Evolutionary conservation across 768 basidiomycete genomes (phyloP), one percentile per base, ranked within the genome.

Genomic region (Xerocomellus dryophilus): DNA sequence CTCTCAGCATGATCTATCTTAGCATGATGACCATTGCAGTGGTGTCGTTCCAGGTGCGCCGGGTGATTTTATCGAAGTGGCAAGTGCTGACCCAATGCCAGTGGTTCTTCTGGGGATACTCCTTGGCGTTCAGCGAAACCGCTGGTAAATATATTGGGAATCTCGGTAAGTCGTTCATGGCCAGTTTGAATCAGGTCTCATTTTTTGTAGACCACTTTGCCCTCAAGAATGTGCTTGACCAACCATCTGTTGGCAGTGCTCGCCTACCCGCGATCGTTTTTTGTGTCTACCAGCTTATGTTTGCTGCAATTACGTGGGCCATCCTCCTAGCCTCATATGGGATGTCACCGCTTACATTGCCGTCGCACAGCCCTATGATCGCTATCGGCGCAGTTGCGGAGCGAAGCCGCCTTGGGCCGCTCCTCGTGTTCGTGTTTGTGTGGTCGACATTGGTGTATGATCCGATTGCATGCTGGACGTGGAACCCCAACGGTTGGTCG

Each of bases 61-160:
- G 85, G 74, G 81, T 85, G 52, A 57, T 80, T 9, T 23, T 3
- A 6, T 32, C 0, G 2, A 7, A 18, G 10, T 32, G 7, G 10
- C 29, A 23, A 20, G 8, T 7, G 29, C 61, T 61, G 18, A 64
- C 21, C 5, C 36, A 8, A 31, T 56, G 55, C 15, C 58, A 93
- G 87, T 95, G 93, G 93, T 94, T 93, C 77, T 94, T 96, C 79
- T 97, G 95, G 95, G 95, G 95, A 2, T 98, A 81, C 74, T 94
- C 93, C 2, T 77, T 98, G 21, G 82, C 95, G 0, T 98, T 98
- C 75, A 88, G 86, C 56, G 89, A 92, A 14, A 82, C 79, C 0
- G 91, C 78, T 5, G 76, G 73, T 56, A 58, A 62, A n/a, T 98
- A 79, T 70, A 96, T 99, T 57, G 96, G 96, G 10, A 75, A 96